Base-by-base conservation (phyloP, 2,329 filamentous ascomycete genomes). In the Balansia obtecta region DNA sequence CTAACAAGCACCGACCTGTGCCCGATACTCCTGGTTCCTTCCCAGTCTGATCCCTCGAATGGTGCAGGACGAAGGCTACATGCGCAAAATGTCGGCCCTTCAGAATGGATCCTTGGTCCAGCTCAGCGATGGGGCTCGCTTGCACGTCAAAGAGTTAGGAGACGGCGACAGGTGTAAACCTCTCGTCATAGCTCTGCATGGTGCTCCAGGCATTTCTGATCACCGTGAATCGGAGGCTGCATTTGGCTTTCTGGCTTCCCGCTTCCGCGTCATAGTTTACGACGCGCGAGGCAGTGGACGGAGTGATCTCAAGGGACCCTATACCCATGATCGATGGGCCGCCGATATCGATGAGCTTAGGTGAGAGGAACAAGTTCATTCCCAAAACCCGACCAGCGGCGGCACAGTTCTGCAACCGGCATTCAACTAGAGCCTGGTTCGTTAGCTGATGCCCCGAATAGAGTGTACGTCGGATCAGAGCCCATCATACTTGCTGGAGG, bases 341-440 rank as follows among this genome's bases (percentile, higher is more conserved):
- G 48, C 57, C 7, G 59, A 61, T 18, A 34, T 61, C 5, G 59
- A 61, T 16, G 59, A 61, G 33, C 46, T 61, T 10, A 55, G 58
- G 59, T 58, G 43, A 18, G 37, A 18, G 8, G 20, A 13, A 22
- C 15, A 4, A 12, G 34, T 37, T 4, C 34, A 37, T 37, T 5
- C 34, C 27, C 27, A 5, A 27, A 22, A 22, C 20, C 20, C 20
- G 4, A 22, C 15, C 34, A 15, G 15, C 34, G 11, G 15, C 15
- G 2, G 15, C 9, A 12, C 34, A 37, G 15, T 6, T 37, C 34
- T 12, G 15, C 34, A 37, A 37, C 34, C 15, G 15, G 11, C 15
- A 12, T 37, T 37, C 6, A 15, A 34, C 33, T 47, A 41, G 9
- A n/a, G 7, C 22, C 40, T 33, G 2, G 2, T 9, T 48, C 18